phyloP scores from a whole-genome alignment of 345 rosid species.

The Brassica carinata region DNA sequence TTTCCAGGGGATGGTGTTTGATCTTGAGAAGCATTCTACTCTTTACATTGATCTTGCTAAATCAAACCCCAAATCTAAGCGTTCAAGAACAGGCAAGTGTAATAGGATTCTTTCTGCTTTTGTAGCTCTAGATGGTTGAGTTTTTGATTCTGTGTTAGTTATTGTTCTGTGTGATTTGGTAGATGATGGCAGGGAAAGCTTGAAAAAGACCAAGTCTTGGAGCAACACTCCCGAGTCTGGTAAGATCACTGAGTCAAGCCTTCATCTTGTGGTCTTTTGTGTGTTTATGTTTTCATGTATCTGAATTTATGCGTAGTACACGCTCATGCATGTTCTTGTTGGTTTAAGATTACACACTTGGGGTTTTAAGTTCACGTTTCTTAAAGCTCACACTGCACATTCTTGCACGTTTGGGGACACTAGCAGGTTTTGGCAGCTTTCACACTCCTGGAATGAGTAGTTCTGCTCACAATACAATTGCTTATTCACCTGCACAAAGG shows the following conservation, averaged over 20 bases:
- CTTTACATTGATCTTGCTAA: constrained; percentile 84
- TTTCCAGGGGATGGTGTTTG: constrained; percentile 82
- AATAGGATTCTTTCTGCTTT: constrained; percentile 11
- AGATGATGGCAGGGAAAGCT: constrained; percentile 31
- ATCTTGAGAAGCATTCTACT: constrained; percentile 84
- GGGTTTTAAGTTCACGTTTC: constrained; percentile 49
- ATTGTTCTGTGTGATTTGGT: background rate
- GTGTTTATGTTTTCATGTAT: constrained; percentile 20
- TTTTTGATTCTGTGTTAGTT: background rate
- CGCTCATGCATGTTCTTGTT: constrained; percentile 19
- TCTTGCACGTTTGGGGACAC: constrained; percentile 93
- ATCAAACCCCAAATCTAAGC: constrained; percentile 87
- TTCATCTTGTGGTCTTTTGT: constrained; percentile 11
- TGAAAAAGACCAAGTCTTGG: constrained; percentile 37
- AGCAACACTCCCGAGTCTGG: constrained; percentile 53
- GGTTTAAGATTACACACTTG: constrained; percentile 38
- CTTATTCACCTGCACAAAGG: constrained; percentile 95
- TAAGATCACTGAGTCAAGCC: constrained; percentile 41
- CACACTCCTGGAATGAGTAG: constrained; percentile 87
- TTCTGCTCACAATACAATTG: constrained; percentile 86
- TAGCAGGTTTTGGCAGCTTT: constrained; percentile 96
- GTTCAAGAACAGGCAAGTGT: constrained; percentile 61
- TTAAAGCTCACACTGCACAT: constrained; percentile 88
- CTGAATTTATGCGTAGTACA: background rate
- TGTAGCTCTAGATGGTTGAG: background rate